Percentiles rank a stretch among this genome's conserved stretches.
Evolutionary conservation across 176 grass and related monocot species (phyloP).

Genomic region (Saccharum officinarum): DNA sequence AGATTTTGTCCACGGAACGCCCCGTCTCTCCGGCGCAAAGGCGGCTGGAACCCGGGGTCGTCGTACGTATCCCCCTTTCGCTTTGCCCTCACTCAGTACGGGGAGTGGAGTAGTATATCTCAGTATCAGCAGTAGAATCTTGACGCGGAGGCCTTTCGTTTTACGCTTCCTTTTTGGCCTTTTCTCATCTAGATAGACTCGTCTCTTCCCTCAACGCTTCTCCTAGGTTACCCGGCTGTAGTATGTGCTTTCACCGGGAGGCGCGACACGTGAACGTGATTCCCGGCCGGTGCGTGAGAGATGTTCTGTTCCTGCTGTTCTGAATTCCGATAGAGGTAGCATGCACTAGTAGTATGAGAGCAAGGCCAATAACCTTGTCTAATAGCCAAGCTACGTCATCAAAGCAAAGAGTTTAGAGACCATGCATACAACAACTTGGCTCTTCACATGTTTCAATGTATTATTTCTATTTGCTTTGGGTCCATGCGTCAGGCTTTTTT

Average conservation of each 20-base stretch:
- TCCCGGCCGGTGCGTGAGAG: constrained; percentile 15
- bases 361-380: too few relatives aligned
- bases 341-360: not conserved
- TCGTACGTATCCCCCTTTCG: not conserved
- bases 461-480: too few relatives aligned
- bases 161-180: constrained; percentile 32
- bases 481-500: too few relatives aligned
- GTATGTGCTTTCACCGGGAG: constrained; percentile 10
- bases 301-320: not conserved
- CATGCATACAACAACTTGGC: too few relatives aligned
- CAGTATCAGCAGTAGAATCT: not conserved
- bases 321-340: not conserved
- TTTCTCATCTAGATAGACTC: not conserved
- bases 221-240: not conserved
- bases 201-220: constrained; percentile 2
- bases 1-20: not conserved
- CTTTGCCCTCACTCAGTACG: not conserved
- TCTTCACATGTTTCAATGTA: too few relatives aligned
- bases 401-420: too few relatives aligned
- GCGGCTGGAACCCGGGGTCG: constrained; percentile 21
- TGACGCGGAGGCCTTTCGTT: not conserved
- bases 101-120: not conserved
- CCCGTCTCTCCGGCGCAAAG: constrained; percentile 35
- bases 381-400: too few relatives aligned
- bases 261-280: constrained; percentile 26